Evolutionary conservation across 306 rosid species (phyloP).

Genomic region (Inga leiocalycina): DNA sequence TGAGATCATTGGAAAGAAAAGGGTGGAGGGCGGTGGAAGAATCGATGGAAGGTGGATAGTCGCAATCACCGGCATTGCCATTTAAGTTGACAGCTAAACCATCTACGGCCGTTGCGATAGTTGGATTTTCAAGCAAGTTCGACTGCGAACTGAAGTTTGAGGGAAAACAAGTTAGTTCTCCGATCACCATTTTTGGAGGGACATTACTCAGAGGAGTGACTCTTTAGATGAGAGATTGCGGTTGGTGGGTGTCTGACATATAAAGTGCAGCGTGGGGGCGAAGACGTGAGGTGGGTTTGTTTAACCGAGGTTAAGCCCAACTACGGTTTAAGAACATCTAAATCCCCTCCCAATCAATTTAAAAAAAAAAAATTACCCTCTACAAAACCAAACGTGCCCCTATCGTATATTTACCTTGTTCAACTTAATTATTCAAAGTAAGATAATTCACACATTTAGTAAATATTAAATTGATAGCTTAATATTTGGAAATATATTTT

Average conservation of each 20-base stretch:
- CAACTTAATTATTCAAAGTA: no score
- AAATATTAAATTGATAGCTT: no score
- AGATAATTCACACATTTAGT: no score
- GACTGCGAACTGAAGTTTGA: slow-evolving; percentile 48
- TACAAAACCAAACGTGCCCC: no score
- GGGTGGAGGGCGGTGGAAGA: slow-evolving; percentile 45
- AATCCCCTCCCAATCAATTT: no score
- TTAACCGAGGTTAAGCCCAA: slow-evolving; percentile 35
- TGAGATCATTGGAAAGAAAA: slow-evolving; percentile 41
- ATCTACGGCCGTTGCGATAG: slow-evolving; percentile 31
- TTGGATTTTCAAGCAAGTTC: slow-evolving; percentile 43
- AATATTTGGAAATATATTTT: no score
- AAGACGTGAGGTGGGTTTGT: slow-evolving; percentile 3
- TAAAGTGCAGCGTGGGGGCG: slow-evolving; percentile 25
- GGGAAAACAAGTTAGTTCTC: slow-evolving; percentile 30
- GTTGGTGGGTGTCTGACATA: neutral
- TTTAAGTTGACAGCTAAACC: slow-evolving; percentile 25
- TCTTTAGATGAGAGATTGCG: neutral
- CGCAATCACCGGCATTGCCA: slow-evolving; percentile 39
- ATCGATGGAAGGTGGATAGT: slow-evolving; percentile 38
- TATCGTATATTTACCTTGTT: no score
- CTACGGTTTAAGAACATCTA: slow-evolving; percentile 4
- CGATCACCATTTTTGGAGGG: slow-evolving; percentile 35
- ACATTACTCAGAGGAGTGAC: neutral
- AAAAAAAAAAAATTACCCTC: no score